These are phyloP conservation scores for Aphanomyces stellatus DNA, from an alignment of 352 stramenopile species.

Conservation along the genomic window DNA sequence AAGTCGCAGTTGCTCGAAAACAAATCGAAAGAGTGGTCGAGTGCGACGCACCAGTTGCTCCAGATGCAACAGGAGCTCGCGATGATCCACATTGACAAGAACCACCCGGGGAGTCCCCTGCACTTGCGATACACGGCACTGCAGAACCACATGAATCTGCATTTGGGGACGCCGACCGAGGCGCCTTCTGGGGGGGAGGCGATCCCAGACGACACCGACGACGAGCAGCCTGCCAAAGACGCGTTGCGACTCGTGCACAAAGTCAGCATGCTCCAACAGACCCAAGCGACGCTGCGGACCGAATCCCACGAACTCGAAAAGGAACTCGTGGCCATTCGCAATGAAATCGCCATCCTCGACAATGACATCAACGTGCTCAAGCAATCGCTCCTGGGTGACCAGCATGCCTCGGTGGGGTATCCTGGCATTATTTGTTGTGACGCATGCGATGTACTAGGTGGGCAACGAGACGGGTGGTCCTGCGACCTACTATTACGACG, in stretches of 20 bases:
- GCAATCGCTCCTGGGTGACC: slow-evolving; percentile 6
- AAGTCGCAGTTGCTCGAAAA: slow-evolving; percentile 78
- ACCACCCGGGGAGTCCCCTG: not conserved
- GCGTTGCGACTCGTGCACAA: not conserved
- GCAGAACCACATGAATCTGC: not conserved
- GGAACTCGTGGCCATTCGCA: slow-evolving; percentile 10
- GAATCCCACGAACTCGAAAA: not conserved
- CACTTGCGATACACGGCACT: not conserved
- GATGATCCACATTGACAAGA: slow-evolving; percentile 36
- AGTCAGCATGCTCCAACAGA: not conserved
- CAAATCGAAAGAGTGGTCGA: slow-evolving; percentile 76
- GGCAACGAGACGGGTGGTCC: not conserved
- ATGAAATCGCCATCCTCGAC: slow-evolving; percentile 11
- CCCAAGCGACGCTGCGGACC: not conserved
- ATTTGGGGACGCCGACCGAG: not conserved
- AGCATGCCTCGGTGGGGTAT: not conserved
- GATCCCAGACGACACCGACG: not conserved
- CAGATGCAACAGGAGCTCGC: slow-evolving; percentile 74
- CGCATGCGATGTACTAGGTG: not conserved
- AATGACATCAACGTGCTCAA: slow-evolving; percentile 7
- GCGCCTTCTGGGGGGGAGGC: too few relatives aligned
- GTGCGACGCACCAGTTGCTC: slow-evolving; percentile 59
- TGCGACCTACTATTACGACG: slow-evolving; percentile 17
- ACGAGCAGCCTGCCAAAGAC: too few relatives aligned
- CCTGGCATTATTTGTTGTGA: not conserved